Evolutionary conservation across 352 stramenopile genomes (phyloP), one percentile per base, ranked within the genome.

Genomic region (Phytophthora colocasiae): DNA sequence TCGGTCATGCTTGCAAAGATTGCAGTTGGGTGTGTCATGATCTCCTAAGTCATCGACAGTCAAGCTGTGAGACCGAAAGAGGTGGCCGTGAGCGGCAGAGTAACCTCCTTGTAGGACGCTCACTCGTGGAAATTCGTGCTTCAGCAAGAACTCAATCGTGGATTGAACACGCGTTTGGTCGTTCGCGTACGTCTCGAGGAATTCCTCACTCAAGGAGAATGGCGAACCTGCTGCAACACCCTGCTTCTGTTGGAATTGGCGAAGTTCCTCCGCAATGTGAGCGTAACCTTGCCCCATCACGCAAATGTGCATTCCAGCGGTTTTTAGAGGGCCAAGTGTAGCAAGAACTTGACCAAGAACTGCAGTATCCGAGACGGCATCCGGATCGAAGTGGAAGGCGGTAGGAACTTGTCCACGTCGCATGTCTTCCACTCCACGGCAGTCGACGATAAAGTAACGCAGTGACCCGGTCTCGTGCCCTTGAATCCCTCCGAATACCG

Each of bases 401-500:
- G 86, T 96, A 0, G 87, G 87, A 43, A 96, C 78, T 45, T 87
- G 75, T 1, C 86, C 87, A 11, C 75, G 62, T 2, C 46, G 32
- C 12, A 74, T 76, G 22, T 91, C 77, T 7, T 83, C 69, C 1
- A 41, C 47, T 0, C 80, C 68, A 12, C 87, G 84, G 55, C 87
- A 96, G 64, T 96, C 87, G 2, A 96, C 54, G 29, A 93, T 81
- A 45, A 95, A 93, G 41, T 87, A 96, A 0, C 83, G 84, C 55
- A 93, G 84, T 11, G 40, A 66, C 26, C 43, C 52, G 27, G 63
- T 78, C 5, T 75, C 69, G 36, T 75, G 66, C 8, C 74, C 71
- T 55, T 92, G 78, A 62, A 93, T 92, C 39, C 80, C 86, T 41
- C 73, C 78, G 48, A 95, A 95, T 17, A 95, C 78, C 0, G 74